Percentiles rank a stretch among this genome's conserved stretches.
These are phyloP conservation scores for Ceriops decandra DNA, from an alignment of 345 rosid genomes.

Conservation along the genomic window DNA sequence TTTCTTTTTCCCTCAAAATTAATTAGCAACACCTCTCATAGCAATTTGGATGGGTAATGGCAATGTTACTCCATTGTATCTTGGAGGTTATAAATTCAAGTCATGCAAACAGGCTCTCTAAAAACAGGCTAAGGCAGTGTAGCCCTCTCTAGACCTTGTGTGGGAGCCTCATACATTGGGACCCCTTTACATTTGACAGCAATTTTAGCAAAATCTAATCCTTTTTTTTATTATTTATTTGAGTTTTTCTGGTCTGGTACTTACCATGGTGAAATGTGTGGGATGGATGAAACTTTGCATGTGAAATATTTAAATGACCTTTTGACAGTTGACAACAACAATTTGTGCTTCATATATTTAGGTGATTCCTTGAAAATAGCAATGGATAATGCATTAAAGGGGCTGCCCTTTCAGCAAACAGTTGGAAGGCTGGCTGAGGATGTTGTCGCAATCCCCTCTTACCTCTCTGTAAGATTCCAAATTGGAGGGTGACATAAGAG, in stretches of 20 bases:
- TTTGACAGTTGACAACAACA: constrained; percentile 6
- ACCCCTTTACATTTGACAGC: too few relatives aligned
- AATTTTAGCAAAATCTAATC: too few relatives aligned
- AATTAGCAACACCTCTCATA: too few relatives aligned
- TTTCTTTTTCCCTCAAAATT: too few relatives aligned
- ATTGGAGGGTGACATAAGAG: background rate
- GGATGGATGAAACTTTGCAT: background rate
- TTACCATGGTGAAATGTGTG: background rate
- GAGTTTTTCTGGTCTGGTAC: background rate
- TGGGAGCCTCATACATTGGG: too few relatives aligned
- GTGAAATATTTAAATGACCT: background rate
- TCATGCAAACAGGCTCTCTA: too few relatives aligned
- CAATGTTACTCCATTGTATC: too few relatives aligned
- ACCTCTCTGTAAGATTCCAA: constrained; percentile 47
- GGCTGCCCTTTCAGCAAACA: constrained; percentile 47
- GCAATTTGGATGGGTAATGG: too few relatives aligned
- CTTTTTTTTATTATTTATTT: too few relatives aligned
- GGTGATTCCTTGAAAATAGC: constrained; percentile 49
- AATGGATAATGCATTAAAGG: constrained; percentile 43
- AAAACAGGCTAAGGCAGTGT: too few relatives aligned
- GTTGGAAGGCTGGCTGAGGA: constrained; percentile 41
- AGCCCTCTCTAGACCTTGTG: too few relatives aligned
- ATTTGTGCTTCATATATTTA: constrained; percentile 16
- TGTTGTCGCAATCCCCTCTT: constrained; percentile 39
- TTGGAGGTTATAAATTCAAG: too few relatives aligned